Evolutionary conservation across 1,284 basidiomycete genomes (phyloP).

Genomic region (Albatrellus sp.): DNA sequence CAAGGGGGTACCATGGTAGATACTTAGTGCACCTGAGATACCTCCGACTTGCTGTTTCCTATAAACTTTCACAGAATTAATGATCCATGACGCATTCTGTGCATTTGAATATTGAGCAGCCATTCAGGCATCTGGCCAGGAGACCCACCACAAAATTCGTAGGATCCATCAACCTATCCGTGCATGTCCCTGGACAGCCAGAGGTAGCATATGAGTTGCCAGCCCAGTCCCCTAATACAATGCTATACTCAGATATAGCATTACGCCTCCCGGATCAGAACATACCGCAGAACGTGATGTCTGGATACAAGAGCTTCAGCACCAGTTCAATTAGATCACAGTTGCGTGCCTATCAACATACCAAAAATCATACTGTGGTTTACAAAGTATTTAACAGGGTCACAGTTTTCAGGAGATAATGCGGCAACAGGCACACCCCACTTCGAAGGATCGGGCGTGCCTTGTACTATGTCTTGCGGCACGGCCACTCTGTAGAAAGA

Average conservation of each 20-base stretch:
- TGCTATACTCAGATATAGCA: not conserved
- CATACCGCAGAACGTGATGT: constrained; percentile 72
- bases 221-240: constrained; percentile 59
- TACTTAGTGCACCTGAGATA: not conserved
- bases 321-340: not conserved
- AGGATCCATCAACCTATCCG: constrained; percentile 50
- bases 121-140: not conserved
- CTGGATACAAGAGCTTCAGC: constrained; percentile 21
- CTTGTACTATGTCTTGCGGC: constrained; percentile 48
- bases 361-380: constrained; percentile 57
- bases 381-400: constrained; percentile 44
- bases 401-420: constrained; percentile 41
- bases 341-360: constrained; percentile 16
- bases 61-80: constrained; percentile 44
- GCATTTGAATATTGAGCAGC: not conserved
- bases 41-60: constrained; percentile 9
- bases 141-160: constrained; percentile 49
- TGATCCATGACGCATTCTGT: constrained; percentile 48
- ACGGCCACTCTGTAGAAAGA: constrained; percentile 64
- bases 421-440: constrained; percentile 60
- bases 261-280: not conserved
- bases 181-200: constrained; percentile 64
- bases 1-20: constrained; percentile 2
- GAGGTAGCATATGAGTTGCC: constrained; percentile 65
- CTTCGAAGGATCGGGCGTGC: constrained; percentile 37